phyloP scores from a whole-genome alignment of 2,329 filamentous ascomycete species.

The Scopulariopsis brevicaulis region DNA sequence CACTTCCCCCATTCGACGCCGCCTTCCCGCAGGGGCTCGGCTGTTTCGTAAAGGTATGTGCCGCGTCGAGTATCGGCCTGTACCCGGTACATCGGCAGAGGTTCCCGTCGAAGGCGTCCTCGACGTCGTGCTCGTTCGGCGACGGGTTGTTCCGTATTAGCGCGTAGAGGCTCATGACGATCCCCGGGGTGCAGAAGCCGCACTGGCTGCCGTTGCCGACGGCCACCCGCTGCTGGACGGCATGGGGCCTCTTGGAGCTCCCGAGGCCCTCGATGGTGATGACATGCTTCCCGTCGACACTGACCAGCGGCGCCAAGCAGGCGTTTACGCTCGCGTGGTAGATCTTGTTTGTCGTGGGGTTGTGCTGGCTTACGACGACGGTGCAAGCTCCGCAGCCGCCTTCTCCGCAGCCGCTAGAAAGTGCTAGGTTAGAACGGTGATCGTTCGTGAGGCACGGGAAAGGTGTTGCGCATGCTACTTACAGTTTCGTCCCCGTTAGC shows the following conservation, averaged over 20 bases:
- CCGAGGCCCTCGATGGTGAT: conserved; percentile 97
- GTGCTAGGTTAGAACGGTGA: background rate
- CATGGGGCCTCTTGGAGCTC: conserved; percentile 75
- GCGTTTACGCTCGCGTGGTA: conserved; percentile 97
- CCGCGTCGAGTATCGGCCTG: conserved; percentile 84
- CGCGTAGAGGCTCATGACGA: conserved; percentile 96
- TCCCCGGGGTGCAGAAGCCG: conserved; percentile 91
- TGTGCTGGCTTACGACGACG: conserved; percentile 86
- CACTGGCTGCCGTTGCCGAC: conserved; percentile 87
- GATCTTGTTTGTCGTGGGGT: conserved; percentile 82
- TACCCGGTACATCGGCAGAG: conserved; percentile 94
- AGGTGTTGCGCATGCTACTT: conserved; percentile 13
- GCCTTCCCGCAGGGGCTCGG: conserved; percentile 34
- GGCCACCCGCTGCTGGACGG: conserved; percentile 82
- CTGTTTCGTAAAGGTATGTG: conserved; percentile 60
- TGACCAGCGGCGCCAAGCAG: conserved; percentile 83
- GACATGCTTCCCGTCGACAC: conserved; percentile 94
- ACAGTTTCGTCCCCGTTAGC: conserved; percentile 87
- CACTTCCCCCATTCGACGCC: conserved; percentile 29
- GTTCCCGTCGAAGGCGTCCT: conserved; percentile 96
- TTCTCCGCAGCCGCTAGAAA: conserved; percentile 71
- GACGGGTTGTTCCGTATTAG: conserved; percentile 72
- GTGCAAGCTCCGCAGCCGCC: conserved; percentile 95
- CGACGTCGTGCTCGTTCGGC: conserved; percentile 72
- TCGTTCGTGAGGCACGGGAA: background rate